A percentile compares a stretch with the other conserved stretches of the same genome.
phyloP scores from a whole-genome alignment of 257 asterid genomes.

The Scutellaria baicalensis region DNA sequence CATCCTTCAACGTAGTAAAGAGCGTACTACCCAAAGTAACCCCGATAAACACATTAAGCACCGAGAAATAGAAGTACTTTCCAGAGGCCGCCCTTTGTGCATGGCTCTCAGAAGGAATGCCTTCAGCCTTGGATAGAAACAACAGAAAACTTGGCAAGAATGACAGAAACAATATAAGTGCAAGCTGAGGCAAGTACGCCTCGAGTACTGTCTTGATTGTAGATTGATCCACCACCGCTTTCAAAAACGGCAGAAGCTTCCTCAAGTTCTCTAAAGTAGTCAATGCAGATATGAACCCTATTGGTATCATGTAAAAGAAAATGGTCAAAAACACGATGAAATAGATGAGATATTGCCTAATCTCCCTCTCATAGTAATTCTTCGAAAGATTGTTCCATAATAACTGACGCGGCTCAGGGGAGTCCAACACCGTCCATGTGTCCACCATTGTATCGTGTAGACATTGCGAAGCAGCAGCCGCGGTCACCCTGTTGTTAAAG shows the following conservation, averaged over 20 bases:
- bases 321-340: slow-evolving; percentile 70
- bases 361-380: slow-evolving; percentile 43
- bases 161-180: slow-evolving; percentile 77
- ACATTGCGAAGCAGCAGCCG: slow-evolving; percentile 84
- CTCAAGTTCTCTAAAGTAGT: slow-evolving; percentile 70
- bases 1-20: slow-evolving; percentile 36
- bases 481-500: slow-evolving; percentile 63
- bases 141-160: slow-evolving; percentile 62
- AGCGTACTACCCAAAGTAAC: slow-evolving; percentile 76
- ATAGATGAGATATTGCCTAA: slow-evolving; percentile 51
- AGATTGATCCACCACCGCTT: slow-evolving; percentile 37
- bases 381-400: slow-evolving; percentile 74
- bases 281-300: slow-evolving; percentile 73
- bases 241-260: slow-evolving; percentile 68
- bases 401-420: slow-evolving; percentile 72
- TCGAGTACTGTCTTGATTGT: slow-evolving; percentile 58
- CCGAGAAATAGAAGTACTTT: slow-evolving; percentile 74
- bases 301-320: slow-evolving; percentile 88
- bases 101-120: slow-evolving; percentile 74
- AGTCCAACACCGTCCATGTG: slow-evolving; percentile 68
- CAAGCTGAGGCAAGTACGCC: slow-evolving; percentile 91
- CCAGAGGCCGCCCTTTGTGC: slow-evolving; percentile 86
- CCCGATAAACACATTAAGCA: slow-evolving; percentile 83
- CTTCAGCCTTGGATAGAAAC: slow-evolving; percentile 84
- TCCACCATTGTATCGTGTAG: slow-evolving; percentile 69